Conservation (phyloP, 257 asterid species). For the Coffea eugenioides region DNA sequence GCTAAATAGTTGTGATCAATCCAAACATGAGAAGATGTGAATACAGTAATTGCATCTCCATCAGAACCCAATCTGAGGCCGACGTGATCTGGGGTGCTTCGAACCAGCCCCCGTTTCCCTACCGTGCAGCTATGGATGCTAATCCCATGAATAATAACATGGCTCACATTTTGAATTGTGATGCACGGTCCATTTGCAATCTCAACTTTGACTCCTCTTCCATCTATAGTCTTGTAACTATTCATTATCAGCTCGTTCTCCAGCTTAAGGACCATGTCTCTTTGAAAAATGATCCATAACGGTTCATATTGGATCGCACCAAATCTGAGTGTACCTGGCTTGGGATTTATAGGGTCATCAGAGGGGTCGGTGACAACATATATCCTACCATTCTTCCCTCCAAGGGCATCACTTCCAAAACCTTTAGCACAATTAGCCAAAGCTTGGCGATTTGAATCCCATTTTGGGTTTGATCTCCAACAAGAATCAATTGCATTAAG, state of each 20-base stretch:
- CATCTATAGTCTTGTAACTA: slow-evolving; percentile 23
- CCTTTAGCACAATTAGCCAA: slow-evolving; percentile 19
- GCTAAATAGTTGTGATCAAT: slow-evolving; percentile 54
- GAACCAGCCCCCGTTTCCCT: background rate
- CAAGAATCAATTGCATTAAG: slow-evolving; percentile 14
- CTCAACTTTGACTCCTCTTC: slow-evolving; percentile 26
- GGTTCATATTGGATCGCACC: slow-evolving; percentile 10
- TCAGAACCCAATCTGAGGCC: slow-evolving; percentile 3
- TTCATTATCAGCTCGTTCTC: slow-evolving; percentile 15
- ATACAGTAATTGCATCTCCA: slow-evolving; percentile 15
- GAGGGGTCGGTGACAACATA: slow-evolving; percentile 20
- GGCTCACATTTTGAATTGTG: slow-evolving; percentile 6
- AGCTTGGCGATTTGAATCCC: slow-evolving; percentile 21
- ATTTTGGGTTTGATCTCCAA: slow-evolving; percentile 13
- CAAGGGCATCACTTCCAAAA: slow-evolving; percentile 17
- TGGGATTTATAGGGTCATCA: slow-evolving; percentile 19
- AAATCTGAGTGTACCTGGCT: slow-evolving; percentile 18
- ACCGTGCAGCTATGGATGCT: slow-evolving; percentile 21
- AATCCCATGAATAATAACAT: slow-evolving; percentile 22
- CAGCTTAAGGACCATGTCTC: slow-evolving; percentile 15
- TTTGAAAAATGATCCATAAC: slow-evolving; percentile 14
- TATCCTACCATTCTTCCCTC: slow-evolving; percentile 18
- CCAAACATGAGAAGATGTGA: slow-evolving; percentile 13
- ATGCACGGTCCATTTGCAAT: slow-evolving; percentile 23
- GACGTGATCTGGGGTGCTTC: background rate